These are phyloP conservation scores for Tolypocladium album DNA, from an alignment of 2,329 filamentous ascomycete species.

Conservation along the genomic window DNA sequence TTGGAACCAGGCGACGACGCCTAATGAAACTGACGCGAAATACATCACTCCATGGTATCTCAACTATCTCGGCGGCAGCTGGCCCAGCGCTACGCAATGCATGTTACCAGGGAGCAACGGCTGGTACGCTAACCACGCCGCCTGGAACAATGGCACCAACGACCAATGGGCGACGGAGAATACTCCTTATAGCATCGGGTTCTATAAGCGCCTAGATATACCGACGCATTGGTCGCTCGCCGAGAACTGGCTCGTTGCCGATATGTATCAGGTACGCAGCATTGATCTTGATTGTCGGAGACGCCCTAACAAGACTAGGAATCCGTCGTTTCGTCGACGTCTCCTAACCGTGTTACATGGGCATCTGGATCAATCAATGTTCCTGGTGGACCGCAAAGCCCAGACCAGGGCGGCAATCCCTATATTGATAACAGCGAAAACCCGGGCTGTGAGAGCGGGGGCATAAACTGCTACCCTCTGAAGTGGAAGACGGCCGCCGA, in stretches of 20 bases:
- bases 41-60: conserved; percentile 42
- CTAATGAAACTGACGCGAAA: conserved; percentile 24
- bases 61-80: conserved; percentile 41
- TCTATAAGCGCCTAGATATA: conserved; percentile 39
- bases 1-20: conserved; percentile 34
- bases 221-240: conserved; percentile 43
- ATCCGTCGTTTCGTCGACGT: conserved; percentile 38
- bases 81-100: conserved; percentile 40
- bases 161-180: conserved; percentile 43
- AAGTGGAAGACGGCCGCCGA: conserved; percentile 43
- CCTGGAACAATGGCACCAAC: conserved; percentile 38
- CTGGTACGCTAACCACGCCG: conserved; percentile 39
- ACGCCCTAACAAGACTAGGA: conserved; percentile 16
- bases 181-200: conserved; percentile 41
- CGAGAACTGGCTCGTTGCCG: conserved; percentile 41
- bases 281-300: conserved; percentile 15
- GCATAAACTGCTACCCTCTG: conserved; percentile 40
- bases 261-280: conserved; percentile 40
- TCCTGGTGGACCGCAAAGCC: conserved; percentile 29
- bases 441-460: conserved; percentile 27
- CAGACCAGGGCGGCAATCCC: conserved; percentile 29
- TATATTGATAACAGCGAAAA: conserved; percentile 41
- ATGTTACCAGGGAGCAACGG: conserved; percentile 40
- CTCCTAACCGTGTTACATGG: conserved; percentile 41
- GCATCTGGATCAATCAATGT: conserved; percentile 40